These are phyloP conservation scores for Populus tomentosa DNA, from an alignment of 441 rosid species.

Conservation along the genomic window DNA sequence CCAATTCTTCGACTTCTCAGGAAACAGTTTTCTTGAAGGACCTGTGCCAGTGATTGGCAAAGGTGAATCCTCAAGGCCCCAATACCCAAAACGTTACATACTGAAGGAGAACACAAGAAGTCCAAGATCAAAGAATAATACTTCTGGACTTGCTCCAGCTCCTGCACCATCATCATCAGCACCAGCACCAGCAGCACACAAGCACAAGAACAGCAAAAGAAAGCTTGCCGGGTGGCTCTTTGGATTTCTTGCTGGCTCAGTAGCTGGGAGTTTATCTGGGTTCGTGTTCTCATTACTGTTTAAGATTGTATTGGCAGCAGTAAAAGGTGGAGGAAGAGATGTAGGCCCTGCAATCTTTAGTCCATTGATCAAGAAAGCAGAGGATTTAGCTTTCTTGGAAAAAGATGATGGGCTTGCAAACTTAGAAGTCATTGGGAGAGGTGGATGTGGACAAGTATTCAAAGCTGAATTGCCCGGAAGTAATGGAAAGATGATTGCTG, in stretches of 20 bases:
- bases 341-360: conserved; percentile 63
- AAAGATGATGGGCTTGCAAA: conserved; percentile 52
- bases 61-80: conserved; percentile 26
- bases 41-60: conserved; percentile 42
- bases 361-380: conserved; percentile 68
- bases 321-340: conserved; percentile 40
- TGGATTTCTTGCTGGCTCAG: conserved; percentile 59
- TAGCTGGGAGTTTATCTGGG: conserved; percentile 64
- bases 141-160: conserved; percentile 19
- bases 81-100: conserved; percentile 50
- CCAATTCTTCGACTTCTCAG: conserved; percentile 64
- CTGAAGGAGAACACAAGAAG: conserved; percentile 38
- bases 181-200: background rate
- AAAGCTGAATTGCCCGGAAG: conserved; percentile 65
- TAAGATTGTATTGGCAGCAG: conserved; percentile 42
- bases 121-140: background rate
- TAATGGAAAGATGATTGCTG: conserved; percentile 59
- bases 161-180: conserved; percentile 17
- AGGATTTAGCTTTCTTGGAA: conserved; percentile 72
- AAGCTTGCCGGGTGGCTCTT: conserved; percentile 50
- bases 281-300: conserved; percentile 62
- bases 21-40: conserved; percentile 60
- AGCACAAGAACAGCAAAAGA: conserved; percentile 27
- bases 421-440: conserved; percentile 64
- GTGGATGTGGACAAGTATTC: conserved; percentile 89